Evolutionary conservation across 2,329 filamentous ascomycete genomes (phyloP), one percentile per base, ranked within the genome.

Genomic region (Pseudogymnoascus sp.): DNA sequence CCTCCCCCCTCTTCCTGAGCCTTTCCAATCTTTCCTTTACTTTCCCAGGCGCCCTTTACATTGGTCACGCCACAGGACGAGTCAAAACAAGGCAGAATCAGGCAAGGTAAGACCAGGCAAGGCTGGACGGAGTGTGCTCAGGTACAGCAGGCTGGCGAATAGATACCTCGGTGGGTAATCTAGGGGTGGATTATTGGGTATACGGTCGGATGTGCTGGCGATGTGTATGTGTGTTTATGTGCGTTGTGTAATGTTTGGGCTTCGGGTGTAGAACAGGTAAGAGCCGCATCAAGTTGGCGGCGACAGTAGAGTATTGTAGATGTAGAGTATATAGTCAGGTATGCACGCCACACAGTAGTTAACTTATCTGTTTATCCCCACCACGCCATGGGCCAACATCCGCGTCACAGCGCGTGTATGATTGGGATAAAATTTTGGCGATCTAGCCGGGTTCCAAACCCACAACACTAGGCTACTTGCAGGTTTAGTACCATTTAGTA

Each of bases 181-280:
- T 35, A 56, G 46, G 46, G 26, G 26, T 31, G 26, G 46, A 31
- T 56, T 56, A 56, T 56, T 56, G 50, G 50, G 28, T 56, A 56
- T 56, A 56, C 50, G 28, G 5, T 33, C 28, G 28, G 14, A 56
- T 56, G 28, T 56, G 50, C 28, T 56, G 50, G 50, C 50, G 16
- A 14, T n/a, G 43, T 40, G 37, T 40, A 12, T 43, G 10, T 43
- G 16, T 6, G 37, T 43, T 12, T 43, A 11, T 43, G 41, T 14
- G 22, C 12, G 41, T 46, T 26, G 41, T 31, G 26, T 19, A 53
- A 31, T 31, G 10, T 31, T 53, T 53, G n/a, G 26, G 46, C 4
- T 31, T 5, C 8, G 26, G 46, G 26, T 12, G 46, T 12, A 16
- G 24, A 12, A 14, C n/a, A 50, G 46, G 43, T 35, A 56, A 56